phyloP scores from a whole-genome alignment of 306 rosid species.

The Urtica urens region DNA sequence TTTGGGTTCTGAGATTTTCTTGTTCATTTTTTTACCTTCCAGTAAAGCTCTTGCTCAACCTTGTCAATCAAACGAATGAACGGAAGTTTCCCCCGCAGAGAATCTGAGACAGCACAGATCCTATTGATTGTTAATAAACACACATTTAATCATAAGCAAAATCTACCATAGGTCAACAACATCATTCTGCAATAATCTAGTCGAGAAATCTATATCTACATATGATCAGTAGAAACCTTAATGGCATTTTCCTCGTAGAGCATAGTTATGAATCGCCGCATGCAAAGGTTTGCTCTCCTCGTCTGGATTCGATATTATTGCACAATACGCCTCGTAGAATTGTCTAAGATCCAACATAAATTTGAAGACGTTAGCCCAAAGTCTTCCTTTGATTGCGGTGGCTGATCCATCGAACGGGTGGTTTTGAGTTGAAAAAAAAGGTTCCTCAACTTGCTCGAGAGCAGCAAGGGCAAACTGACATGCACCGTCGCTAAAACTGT shows the following conservation, averaged over 20 bases:
- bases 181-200: neutral
- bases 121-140: neutral
- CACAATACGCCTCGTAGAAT: constrained; percentile 81
- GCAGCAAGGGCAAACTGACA: constrained; percentile 97
- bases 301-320: constrained; percentile 89
- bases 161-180: neutral
- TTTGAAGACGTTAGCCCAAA: constrained; percentile 92
- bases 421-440: constrained; percentile 26
- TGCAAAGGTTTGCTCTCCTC: constrained; percentile 89
- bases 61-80: constrained; percentile 79
- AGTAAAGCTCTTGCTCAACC: constrained; percentile 94
- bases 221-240: constrained; percentile 43
- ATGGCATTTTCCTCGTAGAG: constrained; percentile 71
- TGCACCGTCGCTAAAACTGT: constrained; percentile 77
- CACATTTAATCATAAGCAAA: neutral
- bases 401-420: constrained; percentile 46
- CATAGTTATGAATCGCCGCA: constrained; percentile 84
- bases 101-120: constrained; percentile 40
- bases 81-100: constrained; percentile 81
- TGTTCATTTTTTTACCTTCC: constrained; percentile 57
- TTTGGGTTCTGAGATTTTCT: neutral
- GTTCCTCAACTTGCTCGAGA: constrained; percentile 93
- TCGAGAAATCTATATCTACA: neutral
- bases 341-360: constrained; percentile 73
- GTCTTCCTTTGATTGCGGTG: constrained; percentile 61